A percentile compares a stretch with the other conserved stretches of the same genome.
Evolutionary conservation across 306 rosid genomes (phyloP).

Genomic region (Cucumis sativus): Cucumber_9930_V3 NC_026660.2:16931501-16932000

Average conservation of each 20-base stretch:
- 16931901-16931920: constrained; percentile 10
- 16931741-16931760: constrained; percentile 83
- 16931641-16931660: constrained; percentile 79
- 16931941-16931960: constrained; percentile 33
- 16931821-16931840: constrained; percentile 68
- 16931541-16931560: constrained; percentile 51
- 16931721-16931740: constrained; percentile 58
- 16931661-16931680: constrained; percentile 49
- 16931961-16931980: constrained; percentile 1
- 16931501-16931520: constrained; percentile 79
- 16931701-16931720: constrained; percentile 59
- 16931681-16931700: constrained; percentile 59
- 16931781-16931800: constrained; percentile 95
- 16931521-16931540: constrained; percentile 81
- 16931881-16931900: constrained; percentile 19
- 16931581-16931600: constrained; percentile 81
- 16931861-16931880: constrained; percentile 22
- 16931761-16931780: constrained; percentile 79
- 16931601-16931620: constrained; percentile 78
- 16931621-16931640: constrained; percentile 79
- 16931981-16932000: background rate
- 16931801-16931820: constrained; percentile 82
- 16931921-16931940: constrained; percentile 14
- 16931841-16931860: constrained; percentile 43
- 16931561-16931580: constrained; percentile 38